Evolutionary conservation across 371 early-diverging fungal species (phyloP), one percentile per base, ranked within the genome.

Genomic region (Mortierella sp.): DNA sequence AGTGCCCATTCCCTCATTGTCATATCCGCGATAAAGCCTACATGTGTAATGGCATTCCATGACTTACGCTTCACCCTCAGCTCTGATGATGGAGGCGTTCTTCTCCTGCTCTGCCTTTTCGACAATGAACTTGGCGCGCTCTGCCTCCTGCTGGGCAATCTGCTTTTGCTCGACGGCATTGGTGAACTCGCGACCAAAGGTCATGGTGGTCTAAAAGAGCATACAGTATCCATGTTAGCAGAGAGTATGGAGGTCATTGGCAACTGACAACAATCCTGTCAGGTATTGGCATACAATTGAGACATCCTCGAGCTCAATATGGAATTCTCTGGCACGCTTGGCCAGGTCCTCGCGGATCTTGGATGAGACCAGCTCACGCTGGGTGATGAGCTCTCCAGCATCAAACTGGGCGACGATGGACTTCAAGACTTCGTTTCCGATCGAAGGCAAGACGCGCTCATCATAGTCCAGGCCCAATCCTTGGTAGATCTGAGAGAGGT

Each of bases 361-460:
- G 52, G 92, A 89, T 19, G 98, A 98, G 54, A 95, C 98, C 57
- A 95, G 86, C 78, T 98, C 98, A 80, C 99, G 92, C 87, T 98
- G 99, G 16, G 99, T 98, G 77, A 98, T 98, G 54, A 98, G 86
- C 81, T 98, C 98, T 58, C 91, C 86, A 55, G 98, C 98, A 81
- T 98, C 96, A 79, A 96, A 99, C 85, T 98, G 99, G 28, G 99
- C 99, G 16, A 99, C 98, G 54, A 97, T 91, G 58, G 95, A 85
- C 89, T 99, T 99, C 70, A 98, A 86, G 29, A 99, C 98, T 84
- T 99, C 99, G 85, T 99, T 99, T 78, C 98, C 98, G 78, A 99
- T 98, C 57, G 94, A 94, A 28, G 98, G 98, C 66, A 99, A 85
- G 22, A 98, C 98, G 65, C 98, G 86, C 81, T 99, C 99, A 71